Evolutionary conservation across 768 basidiomycete species (phyloP), one percentile per base, ranked within the genome.

Genomic region (Leccinum imitatum): DNA sequence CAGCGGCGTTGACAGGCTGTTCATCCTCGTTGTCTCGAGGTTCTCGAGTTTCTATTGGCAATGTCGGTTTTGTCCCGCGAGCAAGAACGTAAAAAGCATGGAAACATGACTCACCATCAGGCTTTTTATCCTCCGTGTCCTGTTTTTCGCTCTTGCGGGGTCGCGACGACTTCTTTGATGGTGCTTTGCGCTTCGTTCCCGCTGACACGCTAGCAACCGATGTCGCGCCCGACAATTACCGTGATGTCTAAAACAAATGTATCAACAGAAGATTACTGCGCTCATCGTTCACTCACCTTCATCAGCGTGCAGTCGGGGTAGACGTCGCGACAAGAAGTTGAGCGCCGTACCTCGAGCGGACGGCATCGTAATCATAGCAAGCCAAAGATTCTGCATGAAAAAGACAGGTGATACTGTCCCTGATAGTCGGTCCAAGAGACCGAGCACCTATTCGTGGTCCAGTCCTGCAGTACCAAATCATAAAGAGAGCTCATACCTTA

Each of bases 381-480:
- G 80, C 91, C 95, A 98, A 37, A 98, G 80, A 63, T 95, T 98
- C 73, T 98, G 95, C 69, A 96, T 84, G 79, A 98, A 98, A 78
- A 97, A 96, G 0, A 91, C 83, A 0, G 85, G 85, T 3, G 92
- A 88, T 17, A 98, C 89, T 0, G 92, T 88, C 50, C 85, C 87
- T 3, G 95, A 92, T 2, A 98, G 75, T 35, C 84, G 82, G 72
- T 95, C 91, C 56, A 98, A 79, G 15, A 99, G 74, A 53, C 78
- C 78, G 33, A 98, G 72, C 35, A 96, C 93, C 91, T 93, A 65
- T 31, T 57, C 44, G 51, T 51, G 52, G 57, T 71, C 50, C 47
- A 65, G 57, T 67, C 58, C 60, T 21, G 51, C 21, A 10, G 17
- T 25, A 33, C 17, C 15, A 15, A 6, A 23, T 4, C 8, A 21